Evolutionary conservation across 2,329 filamentous ascomycete genomes (phyloP).

Genomic region (Gnomoniopsis sp.): DNA sequence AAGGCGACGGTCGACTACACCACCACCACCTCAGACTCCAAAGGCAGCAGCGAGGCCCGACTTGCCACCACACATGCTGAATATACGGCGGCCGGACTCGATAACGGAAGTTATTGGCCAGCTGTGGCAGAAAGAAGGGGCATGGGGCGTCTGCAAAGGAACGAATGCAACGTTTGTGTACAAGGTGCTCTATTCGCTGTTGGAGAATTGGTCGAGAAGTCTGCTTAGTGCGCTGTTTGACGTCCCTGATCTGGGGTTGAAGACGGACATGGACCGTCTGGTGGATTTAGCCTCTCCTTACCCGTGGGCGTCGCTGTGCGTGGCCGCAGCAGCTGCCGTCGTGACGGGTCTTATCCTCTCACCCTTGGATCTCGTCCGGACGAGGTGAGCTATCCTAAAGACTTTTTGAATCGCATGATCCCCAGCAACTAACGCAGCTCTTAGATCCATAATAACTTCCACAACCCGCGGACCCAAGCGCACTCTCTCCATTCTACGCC

Average conservation of each 20-base stretch:
- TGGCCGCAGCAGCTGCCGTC: conserved; percentile 62
- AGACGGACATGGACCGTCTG: conserved; percentile 74
- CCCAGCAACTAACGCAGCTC: conserved; percentile 25
- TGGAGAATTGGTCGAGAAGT: conserved; percentile 90
- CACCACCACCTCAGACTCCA: conserved; percentile 31
- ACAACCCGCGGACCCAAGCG: conserved; percentile 71
- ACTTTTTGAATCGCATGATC: background rate
- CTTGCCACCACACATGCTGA: conserved; percentile 57
- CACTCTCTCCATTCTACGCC: conserved; percentile 72
- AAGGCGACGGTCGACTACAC: conserved; percentile 29
- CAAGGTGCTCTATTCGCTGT: conserved; percentile 75
- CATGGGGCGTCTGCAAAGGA: conserved; percentile 91
- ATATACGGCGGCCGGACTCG: conserved; percentile 72
- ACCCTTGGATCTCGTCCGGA: conserved; percentile 86
- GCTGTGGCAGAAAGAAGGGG: conserved; percentile 84
- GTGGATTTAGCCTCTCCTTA: conserved; percentile 72
- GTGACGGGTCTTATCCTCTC: conserved; percentile 78
- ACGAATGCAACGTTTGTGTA: conserved; percentile 93
- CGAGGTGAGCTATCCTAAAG: conserved; percentile 46
- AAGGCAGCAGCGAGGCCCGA: conserved; percentile 32
- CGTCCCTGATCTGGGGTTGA: conserved; percentile 76
- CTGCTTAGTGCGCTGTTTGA: conserved; percentile 88
- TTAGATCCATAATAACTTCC: conserved; percentile 77
- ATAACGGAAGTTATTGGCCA: conserved; percentile 83
- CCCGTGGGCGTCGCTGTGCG: conserved; percentile 74